Conservation (phyloP, 768 basidiomycete genomes). For the Gloeopeniophorella convolvens region DNA sequence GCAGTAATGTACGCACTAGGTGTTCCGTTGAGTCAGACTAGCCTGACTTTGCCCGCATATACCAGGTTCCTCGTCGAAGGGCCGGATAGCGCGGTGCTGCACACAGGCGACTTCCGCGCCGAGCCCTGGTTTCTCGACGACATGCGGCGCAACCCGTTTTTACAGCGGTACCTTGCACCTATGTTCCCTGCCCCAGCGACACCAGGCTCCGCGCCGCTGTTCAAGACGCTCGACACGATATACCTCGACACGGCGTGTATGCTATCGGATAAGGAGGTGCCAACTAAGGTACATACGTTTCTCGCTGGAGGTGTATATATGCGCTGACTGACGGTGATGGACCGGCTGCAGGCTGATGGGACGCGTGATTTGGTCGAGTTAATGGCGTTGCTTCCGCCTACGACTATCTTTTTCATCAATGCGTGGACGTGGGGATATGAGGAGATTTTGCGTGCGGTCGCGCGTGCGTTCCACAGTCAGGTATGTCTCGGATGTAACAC, state of each 20-base stretch:
- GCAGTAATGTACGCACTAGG: constrained; percentile 68
- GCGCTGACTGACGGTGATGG: background rate
- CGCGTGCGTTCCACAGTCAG: constrained; percentile 55
- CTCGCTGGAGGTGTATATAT: background rate
- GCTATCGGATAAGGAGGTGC: constrained; percentile 30
- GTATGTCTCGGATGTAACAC: constrained; percentile 32
- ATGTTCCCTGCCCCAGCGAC: constrained; percentile 9
- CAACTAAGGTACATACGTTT: background rate
- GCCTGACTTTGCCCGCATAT: background rate
- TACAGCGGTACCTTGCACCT: constrained; percentile 60
- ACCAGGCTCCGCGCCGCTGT: background rate
- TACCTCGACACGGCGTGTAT: constrained; percentile 78
- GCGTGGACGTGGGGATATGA: constrained; percentile 98
- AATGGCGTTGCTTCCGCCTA: constrained; percentile 57
- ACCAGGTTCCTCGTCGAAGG: constrained; percentile 82
- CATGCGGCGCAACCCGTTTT: constrained; percentile 59
- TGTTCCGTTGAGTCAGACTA: background rate
- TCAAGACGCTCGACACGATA: constrained; percentile 59
- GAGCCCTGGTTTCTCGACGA: constrained; percentile 75
- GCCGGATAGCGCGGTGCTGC: constrained; percentile 61
- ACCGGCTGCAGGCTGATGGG: constrained; percentile 49
- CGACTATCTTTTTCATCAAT: constrained; percentile 82
- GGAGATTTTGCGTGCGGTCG: constrained; percentile 74
- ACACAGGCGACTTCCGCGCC: constrained; percentile 90
- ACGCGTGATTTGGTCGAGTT: constrained; percentile 60